Base-by-base conservation (phyloP, 352 stramenopile species). In the Globisporangium mamillatum region DNA sequence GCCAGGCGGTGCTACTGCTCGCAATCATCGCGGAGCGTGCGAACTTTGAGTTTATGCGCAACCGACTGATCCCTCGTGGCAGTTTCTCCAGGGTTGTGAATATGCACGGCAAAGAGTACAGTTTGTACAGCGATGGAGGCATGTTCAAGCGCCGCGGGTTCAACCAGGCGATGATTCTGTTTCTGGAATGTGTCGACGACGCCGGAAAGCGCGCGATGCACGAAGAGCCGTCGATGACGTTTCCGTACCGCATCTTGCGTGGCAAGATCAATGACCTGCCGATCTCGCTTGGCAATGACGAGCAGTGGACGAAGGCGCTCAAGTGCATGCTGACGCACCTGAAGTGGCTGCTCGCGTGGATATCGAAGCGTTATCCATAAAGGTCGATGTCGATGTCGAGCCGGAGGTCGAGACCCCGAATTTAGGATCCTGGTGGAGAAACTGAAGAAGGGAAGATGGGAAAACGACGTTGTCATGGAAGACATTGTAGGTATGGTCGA, bases 261-360 rank as follows among this genome's bases (percentile, higher is more conserved):
- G 89, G 84, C 50, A 97, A 96, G 69, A 96, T 98, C 38, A 93
- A 92, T 58, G 93, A 95, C 41, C 72, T 97, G 9, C 81, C 85
- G 12, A 95, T 98, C 50, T 90, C 82, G 6, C 78, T 96, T 0
- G 87, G 84, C 24, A 95, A 97, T 58, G 88, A 97, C 57, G 93
- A 96, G 60, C 84, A 96, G 70, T 98, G 93, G 93, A 98, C 91
- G 29, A 88, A 91, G 63, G 91, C 91, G 44, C 80, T 97, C 54
- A 97, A 97, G 69, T 97, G 94, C 73, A 82, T 97, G 81, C 82
- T 97, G 52, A 95, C 89, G 62, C 83, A 97, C 68, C 78, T 97
- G 52, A 97, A 97, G 73, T 98, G 93, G 93, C 83, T 98, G 25
- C 64, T 97, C 16, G 93, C 91, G 57, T 98, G 93, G 93, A 92